Base-by-base conservation (phyloP, 2,329 filamentous ascomycete species). In the Penicillium polonicum region DNA sequence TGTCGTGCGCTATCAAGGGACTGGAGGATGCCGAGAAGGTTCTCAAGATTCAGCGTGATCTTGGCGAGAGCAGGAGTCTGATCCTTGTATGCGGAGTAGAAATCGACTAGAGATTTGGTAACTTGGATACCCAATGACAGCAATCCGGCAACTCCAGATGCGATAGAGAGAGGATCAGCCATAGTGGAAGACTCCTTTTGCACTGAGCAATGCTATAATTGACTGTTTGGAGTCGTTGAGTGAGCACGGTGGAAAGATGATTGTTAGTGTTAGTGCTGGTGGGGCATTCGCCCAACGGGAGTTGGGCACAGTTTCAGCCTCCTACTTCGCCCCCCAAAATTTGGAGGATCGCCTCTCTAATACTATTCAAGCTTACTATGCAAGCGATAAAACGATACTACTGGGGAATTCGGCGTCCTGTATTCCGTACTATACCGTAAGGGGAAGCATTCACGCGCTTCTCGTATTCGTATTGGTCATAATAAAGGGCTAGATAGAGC, bases 41-140 rank as follows among this genome's bases (percentile, higher is more conserved):
- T 44, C 2, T 54, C 31, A 5, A 60, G 52, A 48, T 58, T 62
- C n/a, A 38, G 31, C 2, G 17, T 62, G 43, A 33, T 55, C 15
- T 67, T 62, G 1, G 62, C 61, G 5, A 74, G 50, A 35, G 76
- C 68, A 4, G 64, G 46, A 17, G 67, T 39, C 46, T 67, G 68
- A 55, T 60, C 53, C 48, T 66, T 68, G 59, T 67, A 69, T 1
- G 69, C 60, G 5, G 60, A 59, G 55, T 78, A 78, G 57, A 72
- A 76, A 12, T 73, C 55, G 54, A 71, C 56, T 5, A 78, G 65
- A 27, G 59, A 60, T 53, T 76, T 67, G 1, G 71, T 65, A 29
- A 72, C 67, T 60, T 73, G 63, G 17, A 78, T 70, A 38, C 73
- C 72, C 3, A 79, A 67, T 6, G 75, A 77, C 31, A 77, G 60